phyloP scores from a whole-genome alignment of 768 basidiomycete species.

The Ephemerocybe angulata region DNA sequence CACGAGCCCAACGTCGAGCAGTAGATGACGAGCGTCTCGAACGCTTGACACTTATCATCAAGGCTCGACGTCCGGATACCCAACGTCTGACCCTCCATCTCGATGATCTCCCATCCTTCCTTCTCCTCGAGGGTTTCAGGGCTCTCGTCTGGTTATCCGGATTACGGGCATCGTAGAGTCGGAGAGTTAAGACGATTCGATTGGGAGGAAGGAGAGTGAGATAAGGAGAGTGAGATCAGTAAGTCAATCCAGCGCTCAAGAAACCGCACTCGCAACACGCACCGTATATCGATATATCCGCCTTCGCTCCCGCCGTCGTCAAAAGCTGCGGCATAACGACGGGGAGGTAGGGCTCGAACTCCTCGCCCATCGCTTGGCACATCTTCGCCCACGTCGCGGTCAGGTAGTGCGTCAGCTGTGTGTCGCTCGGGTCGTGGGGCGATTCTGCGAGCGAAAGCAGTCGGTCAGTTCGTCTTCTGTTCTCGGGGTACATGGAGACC shows the following conservation, averaged over 20 bases:
- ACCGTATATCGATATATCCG: conserved; percentile 75
- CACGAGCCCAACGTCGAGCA: conserved; percentile 61
- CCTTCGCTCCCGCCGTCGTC: conserved; percentile 72
- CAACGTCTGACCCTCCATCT: conserved; percentile 71
- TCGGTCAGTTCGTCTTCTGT: no score
- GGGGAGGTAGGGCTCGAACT: conserved; percentile 84
- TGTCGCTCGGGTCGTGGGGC: conserved; percentile 67
- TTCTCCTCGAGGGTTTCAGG: conserved; percentile 52
- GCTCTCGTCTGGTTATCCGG: conserved; percentile 52
- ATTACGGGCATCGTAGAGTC: no score
- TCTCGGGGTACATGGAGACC: no score
- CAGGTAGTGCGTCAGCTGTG: conserved; percentile 68
- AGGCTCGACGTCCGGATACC: conserved; percentile 77
- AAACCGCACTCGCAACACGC: no score
- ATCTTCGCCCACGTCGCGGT: conserved; percentile 89
- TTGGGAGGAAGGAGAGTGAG: neutral
- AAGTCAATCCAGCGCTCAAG: no score
- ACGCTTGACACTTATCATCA: conserved; percentile 86
- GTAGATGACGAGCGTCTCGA: conserved; percentile 82
- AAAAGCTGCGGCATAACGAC: conserved; percentile 81
- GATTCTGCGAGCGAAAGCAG: conserved; percentile 40
- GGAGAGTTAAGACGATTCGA: neutral
- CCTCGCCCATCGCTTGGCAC: conserved; percentile 77
- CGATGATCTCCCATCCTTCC: conserved; percentile 77
- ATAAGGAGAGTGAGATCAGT: neutral